A percentile compares a stretch with the other conserved stretches of the same genome.
Conservation (phyloP, 352 stramenopile species). For the Globisporangium acanthophoron region DNA sequence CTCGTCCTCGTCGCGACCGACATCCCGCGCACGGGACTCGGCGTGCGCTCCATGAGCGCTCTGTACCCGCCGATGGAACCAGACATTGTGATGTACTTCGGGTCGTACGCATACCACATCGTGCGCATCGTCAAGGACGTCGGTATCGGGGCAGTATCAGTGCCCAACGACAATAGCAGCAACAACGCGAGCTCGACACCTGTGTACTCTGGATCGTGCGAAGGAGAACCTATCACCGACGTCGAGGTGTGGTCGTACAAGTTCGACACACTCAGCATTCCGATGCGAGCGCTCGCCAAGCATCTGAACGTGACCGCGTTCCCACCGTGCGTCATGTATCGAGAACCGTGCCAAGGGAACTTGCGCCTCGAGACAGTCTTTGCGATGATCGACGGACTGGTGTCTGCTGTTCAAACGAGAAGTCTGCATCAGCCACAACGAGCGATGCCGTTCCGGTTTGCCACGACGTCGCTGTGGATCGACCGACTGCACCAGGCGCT, state of each 20-base stretch:
- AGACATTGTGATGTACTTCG: conserved; percentile 30
- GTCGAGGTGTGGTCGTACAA: conserved; percentile 29
- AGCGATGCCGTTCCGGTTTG: conserved; percentile 6
- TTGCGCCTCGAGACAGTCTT: conserved; percentile 21
- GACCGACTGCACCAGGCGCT: conserved; percentile 34
- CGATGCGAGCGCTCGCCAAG: conserved; percentile 9
- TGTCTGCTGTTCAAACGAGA: conserved; percentile 9
- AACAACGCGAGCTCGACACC: not conserved
- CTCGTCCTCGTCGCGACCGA: conserved; percentile 42
- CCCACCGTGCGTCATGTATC: conserved; percentile 1
- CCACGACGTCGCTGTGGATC: conserved; percentile 31
- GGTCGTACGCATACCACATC: conserved; percentile 37
- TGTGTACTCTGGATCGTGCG: conserved; percentile 12
- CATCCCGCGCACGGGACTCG: conserved; percentile 46
- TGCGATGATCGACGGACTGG: conserved; percentile 27
- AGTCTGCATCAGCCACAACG: not conserved
- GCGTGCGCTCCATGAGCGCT: conserved; percentile 15
- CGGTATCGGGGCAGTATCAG: not conserved
- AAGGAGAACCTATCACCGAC: conserved; percentile 4
- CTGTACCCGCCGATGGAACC: conserved; percentile 23
- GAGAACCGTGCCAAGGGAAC: conserved; percentile 8
- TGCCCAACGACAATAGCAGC: not conserved
- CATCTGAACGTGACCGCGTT: conserved; percentile 13
- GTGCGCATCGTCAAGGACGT: conserved; percentile 18
- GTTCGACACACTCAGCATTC: conserved; percentile 28